Base-by-base conservation (phyloP, 208 protist species). In the Angomonas deanei region DNA sequence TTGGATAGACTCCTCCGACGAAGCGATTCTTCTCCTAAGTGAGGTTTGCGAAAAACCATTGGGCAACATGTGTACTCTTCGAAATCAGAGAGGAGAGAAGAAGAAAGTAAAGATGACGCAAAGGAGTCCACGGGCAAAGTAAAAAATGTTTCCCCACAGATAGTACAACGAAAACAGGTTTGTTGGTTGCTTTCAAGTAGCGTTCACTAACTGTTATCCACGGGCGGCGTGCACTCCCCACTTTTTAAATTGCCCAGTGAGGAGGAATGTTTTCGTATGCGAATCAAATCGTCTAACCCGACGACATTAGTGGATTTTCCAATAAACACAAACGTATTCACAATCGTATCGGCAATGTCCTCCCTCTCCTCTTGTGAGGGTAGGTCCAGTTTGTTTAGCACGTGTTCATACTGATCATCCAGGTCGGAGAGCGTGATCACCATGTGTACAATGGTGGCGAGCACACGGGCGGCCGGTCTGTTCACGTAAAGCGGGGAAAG, bases 321-420 rank as follows among this genome's bases (percentile, higher is more conserved):
- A 68, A 92, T 76, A 26, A 78, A 82, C 52, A 74, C 81, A 56
- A 94, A 87, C 4, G 84, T 76, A 34, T 92, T 85, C 52, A 94
- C 68, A 61, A 94, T 68, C 0, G 91, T 74, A 11, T 32, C 63
- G n/a, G 85, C 74, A 34, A 94, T 91, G 30, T 76, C 76, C 38
- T 83, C 77, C 31, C 79, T 58, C 61, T 76, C 74, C 36, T 74
- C 72, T 36, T 69, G 55, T 1, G 78, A 73, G 32, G 74, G 39
- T 5, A 71, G 36, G 19, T 52, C 38, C 24, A 55, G 61, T 39
- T 74, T 33, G 2, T 42, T 23, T 21, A 58, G 27, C 3, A 31
- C 30, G 17, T 58, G 53, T 11, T 24, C 53, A 21, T 76, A 78
- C 32, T 70, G 33, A 13, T 65, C 38, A 46, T 80, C 68, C 26